These are phyloP conservation scores for Cladosporium halotolerans DNA, from an alignment of 2,329 filamentous ascomycete species.

Conservation along the genomic window DNA sequence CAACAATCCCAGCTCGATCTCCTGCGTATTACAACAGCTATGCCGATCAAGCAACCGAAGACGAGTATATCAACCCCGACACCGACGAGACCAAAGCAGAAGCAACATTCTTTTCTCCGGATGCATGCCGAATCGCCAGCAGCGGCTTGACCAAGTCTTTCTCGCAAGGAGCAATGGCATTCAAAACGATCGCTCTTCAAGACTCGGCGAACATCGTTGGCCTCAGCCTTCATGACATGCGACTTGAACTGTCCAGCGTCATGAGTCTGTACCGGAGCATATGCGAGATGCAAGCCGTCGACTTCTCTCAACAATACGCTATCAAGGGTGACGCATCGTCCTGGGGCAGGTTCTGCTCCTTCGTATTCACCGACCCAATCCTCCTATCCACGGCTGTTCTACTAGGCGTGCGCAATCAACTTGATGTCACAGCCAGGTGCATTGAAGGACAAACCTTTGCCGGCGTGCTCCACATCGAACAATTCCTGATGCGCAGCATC, in stretches of 20 bases:
- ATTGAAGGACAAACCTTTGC: neutral
- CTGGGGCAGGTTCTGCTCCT: conserved; percentile 1
- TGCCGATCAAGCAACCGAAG: neutral
- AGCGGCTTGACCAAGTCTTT: neutral
- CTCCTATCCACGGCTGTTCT: conserved; percentile 4
- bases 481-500: conserved; percentile 13
- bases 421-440: neutral
- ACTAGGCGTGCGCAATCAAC: conserved; percentile 3
- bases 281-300: neutral
- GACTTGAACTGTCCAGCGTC: conserved; percentile 1
- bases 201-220: neutral
- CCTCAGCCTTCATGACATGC: neutral
- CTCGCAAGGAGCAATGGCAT: conserved; percentile 1
- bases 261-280: conserved; percentile 3
- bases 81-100: neutral
- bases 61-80: neutral
- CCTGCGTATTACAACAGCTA: neutral
- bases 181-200: neutral
- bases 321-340: neutral
- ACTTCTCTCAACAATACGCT: neutral
- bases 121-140: neutral
- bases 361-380: conserved; percentile 1
- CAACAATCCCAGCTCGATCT: neutral
- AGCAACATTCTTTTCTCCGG: neutral
- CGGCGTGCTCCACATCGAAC: neutral